Conservation (phyloP, 495 filamentous ascomycete genomes). For the Delitschia confertaspora region DNA sequence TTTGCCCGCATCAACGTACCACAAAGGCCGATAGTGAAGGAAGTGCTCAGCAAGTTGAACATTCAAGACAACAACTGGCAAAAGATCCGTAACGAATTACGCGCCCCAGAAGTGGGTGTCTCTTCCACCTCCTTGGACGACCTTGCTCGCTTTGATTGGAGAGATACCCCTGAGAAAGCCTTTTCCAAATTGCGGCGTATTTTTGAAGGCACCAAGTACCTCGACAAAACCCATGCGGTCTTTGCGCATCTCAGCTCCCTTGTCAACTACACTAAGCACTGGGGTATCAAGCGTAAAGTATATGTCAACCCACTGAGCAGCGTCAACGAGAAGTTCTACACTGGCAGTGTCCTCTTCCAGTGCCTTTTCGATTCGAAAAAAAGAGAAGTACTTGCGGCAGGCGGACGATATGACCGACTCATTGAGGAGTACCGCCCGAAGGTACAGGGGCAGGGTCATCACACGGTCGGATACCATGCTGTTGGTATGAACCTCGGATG, state of each 20-base stretch:
- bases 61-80: constrained; percentile 74
- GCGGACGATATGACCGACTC: constrained; percentile 83
- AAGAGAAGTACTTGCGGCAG: constrained; percentile 81
- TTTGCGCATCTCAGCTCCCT: constrained; percentile 72
- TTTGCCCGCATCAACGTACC: constrained; percentile 67
- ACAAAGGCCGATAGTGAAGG: constrained; percentile 64
- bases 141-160: constrained; percentile 79
- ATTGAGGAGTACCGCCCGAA: constrained; percentile 62
- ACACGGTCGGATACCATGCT: constrained; percentile 48
- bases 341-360: constrained; percentile 79
- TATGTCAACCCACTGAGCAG: constrained; percentile 81
- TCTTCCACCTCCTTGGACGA: constrained; percentile 88
- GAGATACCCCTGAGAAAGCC: constrained; percentile 65
- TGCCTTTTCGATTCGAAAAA: constrained; percentile 83
- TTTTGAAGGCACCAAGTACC: constrained; percentile 61
- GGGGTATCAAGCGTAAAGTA: constrained; percentile 66
- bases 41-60: constrained; percentile 80
- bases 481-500: constrained; percentile 91
- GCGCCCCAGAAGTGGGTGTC: constrained; percentile 68
- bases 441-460: constrained; percentile 37
- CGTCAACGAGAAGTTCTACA: constrained; percentile 87
- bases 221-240: constrained; percentile 57
- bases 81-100: constrained; percentile 75
- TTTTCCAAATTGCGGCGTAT: constrained; percentile 61
- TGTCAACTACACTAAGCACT: constrained; percentile 62